Percentiles rank a stretch among this genome's conserved stretches.
Conservation (phyloP, 2,329 filamentous ascomycete species). For the Metarhizium album region DNA sequence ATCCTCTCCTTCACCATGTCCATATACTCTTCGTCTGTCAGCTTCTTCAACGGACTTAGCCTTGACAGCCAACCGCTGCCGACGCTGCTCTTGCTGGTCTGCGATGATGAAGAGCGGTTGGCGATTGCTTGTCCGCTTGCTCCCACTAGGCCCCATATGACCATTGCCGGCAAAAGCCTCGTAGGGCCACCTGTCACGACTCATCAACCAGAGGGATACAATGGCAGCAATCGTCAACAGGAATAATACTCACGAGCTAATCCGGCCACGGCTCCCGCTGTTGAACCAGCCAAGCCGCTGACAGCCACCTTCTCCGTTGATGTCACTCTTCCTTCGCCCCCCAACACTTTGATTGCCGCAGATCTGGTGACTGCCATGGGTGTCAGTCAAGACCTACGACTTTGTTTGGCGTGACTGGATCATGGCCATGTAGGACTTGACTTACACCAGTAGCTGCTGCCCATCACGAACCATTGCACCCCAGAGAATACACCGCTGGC, state of each 20-base stretch:
- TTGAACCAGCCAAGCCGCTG: conserved; percentile 59
- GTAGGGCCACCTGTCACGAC: conserved; percentile 34
- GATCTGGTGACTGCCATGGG: conserved; percentile 33
- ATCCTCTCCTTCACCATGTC: conserved; percentile 61
- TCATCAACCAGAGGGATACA: conserved; percentile 9
- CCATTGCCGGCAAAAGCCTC: conserved; percentile 40
- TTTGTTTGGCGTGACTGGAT: not conserved
- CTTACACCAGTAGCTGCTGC: conserved; percentile 66
- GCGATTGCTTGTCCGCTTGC: conserved; percentile 28
- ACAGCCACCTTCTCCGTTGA: conserved; percentile 51
- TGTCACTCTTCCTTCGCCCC: conserved; percentile 40
- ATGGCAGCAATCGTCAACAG: not conserved
- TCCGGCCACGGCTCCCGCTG: conserved; percentile 53
- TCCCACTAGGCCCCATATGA: conserved; percentile 35
- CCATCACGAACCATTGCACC: conserved; percentile 71
- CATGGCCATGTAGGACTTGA: not conserved
- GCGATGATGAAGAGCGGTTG: conserved; percentile 20
- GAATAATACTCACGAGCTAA: conserved; percentile 34
- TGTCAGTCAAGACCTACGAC: not conserved
- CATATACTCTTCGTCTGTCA: conserved; percentile 65
- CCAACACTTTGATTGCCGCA: conserved; percentile 36
- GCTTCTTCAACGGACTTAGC: conserved; percentile 59
- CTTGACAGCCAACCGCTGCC: conserved; percentile 38
- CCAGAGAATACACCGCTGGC: conserved; percentile 64
- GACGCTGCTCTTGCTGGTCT: conserved; percentile 23